phyloP scores from a whole-genome alignment of 2,329 filamentous ascomycete species.

The Fusarium buxicola region DNA sequence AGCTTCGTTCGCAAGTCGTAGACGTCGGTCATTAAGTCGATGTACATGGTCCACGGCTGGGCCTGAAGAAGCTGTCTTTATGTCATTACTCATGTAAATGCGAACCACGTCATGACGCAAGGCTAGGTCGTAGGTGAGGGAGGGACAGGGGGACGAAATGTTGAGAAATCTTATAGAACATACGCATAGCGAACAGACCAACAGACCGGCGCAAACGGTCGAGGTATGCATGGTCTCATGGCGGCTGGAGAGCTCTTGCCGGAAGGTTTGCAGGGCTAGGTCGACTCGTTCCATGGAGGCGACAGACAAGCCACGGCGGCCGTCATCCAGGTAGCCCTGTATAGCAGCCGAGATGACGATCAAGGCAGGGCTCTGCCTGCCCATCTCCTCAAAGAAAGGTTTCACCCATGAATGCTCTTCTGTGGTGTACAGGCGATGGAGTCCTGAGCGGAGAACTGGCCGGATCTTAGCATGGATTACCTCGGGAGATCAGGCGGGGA shows the following conservation, averaged over 20 bases:
- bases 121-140: not conserved
- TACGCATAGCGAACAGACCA: slow-evolving; percentile 41
- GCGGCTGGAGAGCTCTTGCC: slow-evolving; percentile 30
- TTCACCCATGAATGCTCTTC: slow-evolving; percentile 40
- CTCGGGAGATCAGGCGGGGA: slow-evolving; percentile 7
- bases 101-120: not conserved
- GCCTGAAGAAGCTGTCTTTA: slow-evolving; percentile 37
- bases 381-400: slow-evolving; percentile 41
- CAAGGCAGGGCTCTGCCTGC: slow-evolving; percentile 38
- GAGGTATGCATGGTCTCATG: slow-evolving; percentile 35
- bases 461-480: slow-evolving; percentile 10
- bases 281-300: slow-evolving; percentile 41
- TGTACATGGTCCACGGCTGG: slow-evolving; percentile 39
- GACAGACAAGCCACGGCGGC: slow-evolving; percentile 26
- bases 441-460: slow-evolving; percentile 36
- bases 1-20: slow-evolving; percentile 34
- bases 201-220: slow-evolving; percentile 37
- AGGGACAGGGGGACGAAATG: not conserved
- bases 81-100: not conserved
- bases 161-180: not conserved
- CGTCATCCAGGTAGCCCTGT: slow-evolving; percentile 41
- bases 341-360: slow-evolving; percentile 37
- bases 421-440: slow-evolving; percentile 38
- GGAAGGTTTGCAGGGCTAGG: slow-evolving; percentile 39
- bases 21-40: slow-evolving; percentile 39